Conservation (phyloP, 164 flowering plant species). For the Annona squamosa region DNA sequence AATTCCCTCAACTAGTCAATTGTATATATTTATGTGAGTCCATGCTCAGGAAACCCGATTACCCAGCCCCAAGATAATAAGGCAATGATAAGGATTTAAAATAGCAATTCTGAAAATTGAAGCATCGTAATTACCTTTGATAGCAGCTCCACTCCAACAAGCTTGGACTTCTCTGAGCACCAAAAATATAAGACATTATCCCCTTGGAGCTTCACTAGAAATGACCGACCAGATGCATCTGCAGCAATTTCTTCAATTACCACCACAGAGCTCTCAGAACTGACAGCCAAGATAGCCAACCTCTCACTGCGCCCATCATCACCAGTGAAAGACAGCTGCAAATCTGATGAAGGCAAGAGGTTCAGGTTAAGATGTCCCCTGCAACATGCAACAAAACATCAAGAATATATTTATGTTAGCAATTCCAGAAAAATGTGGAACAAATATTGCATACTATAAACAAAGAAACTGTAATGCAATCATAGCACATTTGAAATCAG, state of each 20-base stretch:
- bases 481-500: no score
- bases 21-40: no score
- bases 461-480: no score
- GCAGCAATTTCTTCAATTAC: constrained; percentile 55
- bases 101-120: background rate
- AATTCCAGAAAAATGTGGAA: no score
- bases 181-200: constrained; percentile 52
- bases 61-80: no score
- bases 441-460: no score
- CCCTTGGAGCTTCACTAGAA: constrained; percentile 42
- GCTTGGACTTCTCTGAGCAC: constrained; percentile 85
- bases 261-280: constrained; percentile 32
- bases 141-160: constrained; percentile 64
- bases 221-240: constrained; percentile 77
- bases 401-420: background rate
- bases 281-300: constrained; percentile 42
- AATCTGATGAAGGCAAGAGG: constrained; percentile 78
- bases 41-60: no score
- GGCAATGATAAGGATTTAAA: no score
- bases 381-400: constrained; percentile 15
- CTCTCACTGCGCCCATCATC: constrained; percentile 73
- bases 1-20: no score
- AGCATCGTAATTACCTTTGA: constrained; percentile 42
- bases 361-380: constrained; percentile 78
- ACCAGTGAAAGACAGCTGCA: constrained; percentile 72